phyloP scores from a whole-genome alignment of 1,139 yeast genomes.

The Pichia sp. region DNA sequence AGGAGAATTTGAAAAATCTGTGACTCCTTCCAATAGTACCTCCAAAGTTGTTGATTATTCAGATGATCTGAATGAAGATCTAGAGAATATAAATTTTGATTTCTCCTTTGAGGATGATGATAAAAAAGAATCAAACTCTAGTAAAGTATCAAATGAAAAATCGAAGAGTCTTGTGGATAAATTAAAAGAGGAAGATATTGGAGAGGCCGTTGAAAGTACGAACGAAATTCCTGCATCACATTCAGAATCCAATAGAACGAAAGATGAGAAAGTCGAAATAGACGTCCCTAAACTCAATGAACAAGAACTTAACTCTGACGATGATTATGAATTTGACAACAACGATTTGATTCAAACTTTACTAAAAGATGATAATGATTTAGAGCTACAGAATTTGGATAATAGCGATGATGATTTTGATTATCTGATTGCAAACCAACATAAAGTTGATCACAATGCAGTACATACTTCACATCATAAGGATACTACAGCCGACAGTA shows the following conservation, averaged over 20 bases:
- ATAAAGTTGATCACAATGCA: constrained; percentile 12
- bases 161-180: constrained; percentile 15
- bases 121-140: constrained; percentile 19
- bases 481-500: constrained; percentile 29
- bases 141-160: constrained; percentile 14
- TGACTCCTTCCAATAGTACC: constrained; percentile 8
- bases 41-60: constrained; percentile 11
- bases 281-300: constrained; percentile 47
- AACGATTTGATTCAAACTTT: constrained; percentile 62
- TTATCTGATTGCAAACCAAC: constrained; percentile 26
- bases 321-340: constrained; percentile 64
- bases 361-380: constrained; percentile 57
- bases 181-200: constrained; percentile 48
- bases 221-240: background rate
- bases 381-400: constrained; percentile 43
- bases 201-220: constrained; percentile 45
- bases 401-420: constrained; percentile 52
- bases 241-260: constrained; percentile 3
- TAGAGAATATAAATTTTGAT: constrained; percentile 43
- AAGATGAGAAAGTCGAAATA: constrained; percentile 20
- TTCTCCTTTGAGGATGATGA: constrained; percentile 45
- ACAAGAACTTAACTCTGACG: constrained; percentile 54
- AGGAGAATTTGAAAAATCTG: constrained; percentile 4
- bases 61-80: constrained; percentile 18
- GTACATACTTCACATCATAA: constrained; percentile 35